These are phyloP conservation scores for Toxoplasma gondii DNA, from an alignment of 169 alveolate species.

Conservation along the genomic window DNA sequence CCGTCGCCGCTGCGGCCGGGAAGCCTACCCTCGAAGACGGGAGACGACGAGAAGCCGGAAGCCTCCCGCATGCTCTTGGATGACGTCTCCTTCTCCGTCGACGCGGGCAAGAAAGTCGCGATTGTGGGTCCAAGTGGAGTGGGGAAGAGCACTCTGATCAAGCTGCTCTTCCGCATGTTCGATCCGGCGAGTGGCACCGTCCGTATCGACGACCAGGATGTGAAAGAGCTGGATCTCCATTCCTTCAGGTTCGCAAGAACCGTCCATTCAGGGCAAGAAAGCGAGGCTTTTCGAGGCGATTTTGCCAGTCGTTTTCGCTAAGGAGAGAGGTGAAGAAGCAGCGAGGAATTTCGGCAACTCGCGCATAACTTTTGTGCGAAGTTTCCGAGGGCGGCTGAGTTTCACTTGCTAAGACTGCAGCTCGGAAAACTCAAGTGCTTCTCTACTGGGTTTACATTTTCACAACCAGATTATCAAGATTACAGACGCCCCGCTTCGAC, in stretches of 20 bases:
- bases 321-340: too few species aligned
- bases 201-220: conserved; percentile 60
- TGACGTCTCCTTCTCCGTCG: conserved; percentile 47
- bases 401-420: too few species aligned
- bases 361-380: too few species aligned
- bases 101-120: conserved; percentile 67
- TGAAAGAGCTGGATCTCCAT: conserved; percentile 27
- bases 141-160: conserved; percentile 87
- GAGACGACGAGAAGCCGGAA: background rate
- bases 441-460: too few species aligned
- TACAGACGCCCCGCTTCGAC: too few species aligned
- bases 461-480: too few species aligned
- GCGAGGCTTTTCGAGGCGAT: too few species aligned
- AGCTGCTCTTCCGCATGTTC: conserved; percentile 79
- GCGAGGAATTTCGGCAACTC: too few species aligned
- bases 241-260: conserved; percentile 42
- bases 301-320: too few species aligned
- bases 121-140: conserved; percentile 77
- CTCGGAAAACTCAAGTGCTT: too few species aligned
- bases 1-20: background rate
- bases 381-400: too few species aligned
- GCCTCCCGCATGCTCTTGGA: conserved; percentile 18
- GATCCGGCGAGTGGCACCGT: conserved; percentile 63
- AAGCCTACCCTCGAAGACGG: background rate
- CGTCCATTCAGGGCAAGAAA: background rate